Evolutionary conservation across 257 asterid genomes (phyloP), one percentile per base, ranked within the genome.

Genomic region (Misopates orontium): DNA sequence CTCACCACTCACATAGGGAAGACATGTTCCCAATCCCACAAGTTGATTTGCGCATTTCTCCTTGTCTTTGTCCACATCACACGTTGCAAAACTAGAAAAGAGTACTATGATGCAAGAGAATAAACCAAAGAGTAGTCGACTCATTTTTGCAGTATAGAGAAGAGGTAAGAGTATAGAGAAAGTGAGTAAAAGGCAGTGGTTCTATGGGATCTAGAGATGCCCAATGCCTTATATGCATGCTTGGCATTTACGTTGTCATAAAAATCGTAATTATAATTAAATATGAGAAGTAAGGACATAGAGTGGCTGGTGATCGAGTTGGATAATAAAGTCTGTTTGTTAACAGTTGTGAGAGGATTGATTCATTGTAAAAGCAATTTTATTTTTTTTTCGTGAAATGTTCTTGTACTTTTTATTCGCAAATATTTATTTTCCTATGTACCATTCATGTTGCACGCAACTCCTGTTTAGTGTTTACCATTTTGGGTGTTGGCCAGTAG

Each of bases 1-100:
- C 6, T 80, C 79, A 4, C 91, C 87, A 19, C 82, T 67, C 45
- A 88, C 97, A 40, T 78, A 88, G 12, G 95, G 87, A 12, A 91
- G 82, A 68, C 97, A 91, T 1, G 95, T 81, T 3, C 86, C 91
- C 0, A 88, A 10, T 16, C 87, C 87, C 4, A 82, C 73, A 5
- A 91, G 58, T 10, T 79, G 77, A 25, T 74, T 69, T 8, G 76
- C 84, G 61, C 97, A 91, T 66, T 80, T 79, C 7, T 73, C 80
- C 58, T 60, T 86, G 24, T 91, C 97, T 60, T 84, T 66, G 3
- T 53, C 75, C 36, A 86, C 4, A 73, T 80, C 91, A 39, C 89
- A 65, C 0, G 19, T 25, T 14, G 76, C 77, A n/a, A n/a, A n/a
- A n/a, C n/a, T n/a, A n/a, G n/a, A n/a, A 10, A 73, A 53, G 50